These are phyloP conservation scores for Microcyclosporella mali DNA, from an alignment of 2,329 filamentous ascomycete species.

Conservation along the genomic window DNA sequence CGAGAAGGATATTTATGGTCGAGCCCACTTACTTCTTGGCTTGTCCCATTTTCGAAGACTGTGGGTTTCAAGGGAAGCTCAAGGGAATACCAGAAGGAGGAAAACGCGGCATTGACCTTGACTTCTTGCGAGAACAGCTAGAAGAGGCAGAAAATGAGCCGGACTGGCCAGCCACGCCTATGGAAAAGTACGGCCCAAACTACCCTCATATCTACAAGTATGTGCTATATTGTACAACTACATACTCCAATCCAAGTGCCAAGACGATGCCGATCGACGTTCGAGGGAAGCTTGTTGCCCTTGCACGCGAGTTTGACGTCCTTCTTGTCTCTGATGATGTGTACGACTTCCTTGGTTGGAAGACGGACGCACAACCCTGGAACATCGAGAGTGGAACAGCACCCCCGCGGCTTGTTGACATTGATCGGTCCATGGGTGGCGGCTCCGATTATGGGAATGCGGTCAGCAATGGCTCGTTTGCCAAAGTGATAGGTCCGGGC, in stretches of 20 bases:
- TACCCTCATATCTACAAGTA: slow-evolving; percentile 73
- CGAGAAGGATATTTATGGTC: slow-evolving; percentile 69
- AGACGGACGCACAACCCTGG: not conserved
- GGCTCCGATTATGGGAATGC: slow-evolving; percentile 67
- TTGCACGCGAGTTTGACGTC: slow-evolving; percentile 72
- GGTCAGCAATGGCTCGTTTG: slow-evolving; percentile 82
- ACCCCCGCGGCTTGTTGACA: slow-evolving; percentile 67
- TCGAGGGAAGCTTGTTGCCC: slow-evolving; percentile 59
- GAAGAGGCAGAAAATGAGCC: slow-evolving; percentile 40
- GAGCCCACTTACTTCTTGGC: slow-evolving; percentile 77
- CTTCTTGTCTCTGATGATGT: slow-evolving; percentile 84
- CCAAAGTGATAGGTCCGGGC: slow-evolving; percentile 77
- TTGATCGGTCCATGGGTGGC: slow-evolving; percentile 63
- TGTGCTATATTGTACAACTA: slow-evolving; percentile 80
- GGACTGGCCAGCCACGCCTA: slow-evolving; percentile 7
- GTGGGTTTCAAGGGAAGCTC: slow-evolving; percentile 62
- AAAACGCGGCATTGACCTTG: slow-evolving; percentile 66
- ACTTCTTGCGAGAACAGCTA: slow-evolving; percentile 49
- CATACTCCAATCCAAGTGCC: slow-evolving; percentile 81
- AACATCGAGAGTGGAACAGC: not conserved
- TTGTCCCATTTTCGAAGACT: slow-evolving; percentile 74
- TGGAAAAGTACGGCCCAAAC: slow-evolving; percentile 51
- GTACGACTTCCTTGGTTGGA: slow-evolving; percentile 86
- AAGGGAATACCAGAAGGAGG: slow-evolving; percentile 65
- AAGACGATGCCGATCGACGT: slow-evolving; percentile 68